Conservation (phyloP, 2,329 filamentous ascomycete species). For the Cordyceps cicadae region DNA sequence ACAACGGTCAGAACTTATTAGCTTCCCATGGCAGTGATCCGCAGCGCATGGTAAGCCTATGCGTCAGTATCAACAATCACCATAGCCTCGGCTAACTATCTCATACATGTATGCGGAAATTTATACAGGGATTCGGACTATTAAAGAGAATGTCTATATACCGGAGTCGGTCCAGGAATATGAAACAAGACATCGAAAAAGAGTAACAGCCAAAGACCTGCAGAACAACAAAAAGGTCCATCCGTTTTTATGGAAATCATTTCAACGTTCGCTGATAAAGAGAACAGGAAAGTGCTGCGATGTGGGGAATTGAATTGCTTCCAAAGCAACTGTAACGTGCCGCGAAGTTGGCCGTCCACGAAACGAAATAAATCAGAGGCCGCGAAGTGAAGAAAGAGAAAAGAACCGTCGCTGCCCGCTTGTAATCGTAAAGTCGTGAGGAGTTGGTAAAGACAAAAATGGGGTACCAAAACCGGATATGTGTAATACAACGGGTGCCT, state of each 20-base stretch:
- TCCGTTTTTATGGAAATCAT: neutral
- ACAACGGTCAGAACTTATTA: neutral
- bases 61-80: neutral
- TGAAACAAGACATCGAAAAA: neutral
- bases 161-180: neutral
- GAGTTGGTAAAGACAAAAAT: slow-evolving; percentile 6
- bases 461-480: slow-evolving; percentile 3
- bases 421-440: slow-evolving; percentile 3
- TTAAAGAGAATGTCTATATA: neutral
- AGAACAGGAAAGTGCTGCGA: neutral
- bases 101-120: neutral
- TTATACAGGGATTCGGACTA: neutral
- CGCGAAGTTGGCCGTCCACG: neutral
- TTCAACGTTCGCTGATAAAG: neutral
- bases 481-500: neutral
- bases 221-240: neutral
- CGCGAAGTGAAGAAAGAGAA: slow-evolving; percentile 5
- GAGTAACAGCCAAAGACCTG: neutral
- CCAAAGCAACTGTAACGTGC: neutral
- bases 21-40: neutral
- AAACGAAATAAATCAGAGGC: neutral
- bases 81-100: neutral
- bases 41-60: neutral
- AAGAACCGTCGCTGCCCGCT: neutral
- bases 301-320: neutral